Conservation (phyloP, 2,329 filamentous ascomycete species). For the Westerdykella aurantiaca region DNA sequence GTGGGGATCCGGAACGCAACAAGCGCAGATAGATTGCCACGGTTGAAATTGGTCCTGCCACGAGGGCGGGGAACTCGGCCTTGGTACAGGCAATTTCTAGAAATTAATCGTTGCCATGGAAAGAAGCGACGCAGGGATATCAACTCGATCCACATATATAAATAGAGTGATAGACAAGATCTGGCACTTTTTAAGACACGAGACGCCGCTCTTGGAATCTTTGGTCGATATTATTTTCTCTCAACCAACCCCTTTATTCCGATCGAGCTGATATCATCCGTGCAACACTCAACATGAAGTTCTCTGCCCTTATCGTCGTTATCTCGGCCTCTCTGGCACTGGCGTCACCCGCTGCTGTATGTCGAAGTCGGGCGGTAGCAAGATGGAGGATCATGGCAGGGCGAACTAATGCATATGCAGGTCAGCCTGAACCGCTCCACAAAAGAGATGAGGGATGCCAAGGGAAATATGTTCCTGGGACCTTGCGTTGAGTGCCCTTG, state of each 20-base stretch:
- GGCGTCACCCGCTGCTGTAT: conserved; percentile 23
- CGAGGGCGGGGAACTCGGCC: conserved; percentile 17
- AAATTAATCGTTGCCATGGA: conserved; percentile 5
- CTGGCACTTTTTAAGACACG: conserved; percentile 10
- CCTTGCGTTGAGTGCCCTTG: conserved; percentile 25
- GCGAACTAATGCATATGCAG: conserved; percentile 4
- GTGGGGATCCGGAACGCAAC: conserved; percentile 5
- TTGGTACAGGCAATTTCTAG: conserved; percentile 12
- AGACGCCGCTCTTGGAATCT: neutral
- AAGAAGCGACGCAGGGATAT: conserved; percentile 1
- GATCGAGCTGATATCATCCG: neutral
- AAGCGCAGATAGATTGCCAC: conserved; percentile 4
- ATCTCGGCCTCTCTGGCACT: conserved; percentile 14
- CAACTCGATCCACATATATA: conserved; percentile 3
- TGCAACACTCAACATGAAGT: conserved; percentile 17
- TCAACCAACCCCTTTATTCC: neutral
- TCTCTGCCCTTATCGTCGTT: conserved; percentile 18
- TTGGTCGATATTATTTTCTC: neutral
- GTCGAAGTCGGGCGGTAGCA: conserved; percentile 1
- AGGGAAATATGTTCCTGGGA: conserved; percentile 4
- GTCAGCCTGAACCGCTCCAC: conserved; percentile 17
- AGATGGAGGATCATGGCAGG: no score
- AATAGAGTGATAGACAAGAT: conserved; percentile 15
- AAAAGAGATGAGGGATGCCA: conserved; percentile 11
- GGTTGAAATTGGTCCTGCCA: conserved; percentile 10